Evolutionary conservation across 2,329 filamentous ascomycete genomes (phyloP).

Genomic region (Cladophialophora exuberans): DNA sequence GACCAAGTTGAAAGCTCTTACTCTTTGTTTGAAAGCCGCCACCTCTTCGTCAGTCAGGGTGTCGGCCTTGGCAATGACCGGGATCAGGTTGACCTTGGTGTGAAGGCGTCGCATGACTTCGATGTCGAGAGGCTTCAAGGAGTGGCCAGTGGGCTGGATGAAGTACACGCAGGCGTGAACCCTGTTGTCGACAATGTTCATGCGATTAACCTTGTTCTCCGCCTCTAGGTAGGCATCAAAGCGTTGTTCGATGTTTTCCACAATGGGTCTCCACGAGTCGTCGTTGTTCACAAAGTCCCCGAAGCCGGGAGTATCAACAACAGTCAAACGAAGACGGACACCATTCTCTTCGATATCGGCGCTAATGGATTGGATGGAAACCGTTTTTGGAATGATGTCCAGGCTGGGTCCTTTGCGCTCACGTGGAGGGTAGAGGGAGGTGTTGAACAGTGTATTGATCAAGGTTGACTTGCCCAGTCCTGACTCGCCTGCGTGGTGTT

Average conservation of each 20-base stretch:
- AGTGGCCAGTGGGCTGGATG: slow-evolving; percentile 98
- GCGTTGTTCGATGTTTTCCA: slow-evolving; percentile 99
- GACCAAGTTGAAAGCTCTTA: slow-evolving; percentile 55
- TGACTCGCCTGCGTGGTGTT: slow-evolving; percentile 76
- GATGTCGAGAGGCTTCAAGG: slow-evolving; percentile 96
- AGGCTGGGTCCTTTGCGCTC: slow-evolving; percentile 97
- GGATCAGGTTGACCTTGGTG: slow-evolving; percentile 99
- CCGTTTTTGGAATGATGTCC: slow-evolving; percentile 98
- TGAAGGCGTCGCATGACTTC: slow-evolving; percentile 99
- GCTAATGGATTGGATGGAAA: slow-evolving; percentile 91
- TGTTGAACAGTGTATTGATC: slow-evolving; percentile 99
- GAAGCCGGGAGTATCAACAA: slow-evolving; percentile 97
- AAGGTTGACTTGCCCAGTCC: slow-evolving; percentile 98
- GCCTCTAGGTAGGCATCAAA: slow-evolving; percentile 98
- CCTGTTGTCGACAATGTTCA: slow-evolving; percentile 99
- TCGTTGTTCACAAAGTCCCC: slow-evolving; percentile 99
- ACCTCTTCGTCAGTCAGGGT: slow-evolving; percentile 98
- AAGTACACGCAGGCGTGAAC: slow-evolving; percentile 99
- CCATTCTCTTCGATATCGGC: slow-evolving; percentile 98
- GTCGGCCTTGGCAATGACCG: slow-evolving; percentile 98
- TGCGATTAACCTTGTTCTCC: slow-evolving; percentile 99
- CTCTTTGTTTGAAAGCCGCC: slow-evolving; percentile 89
- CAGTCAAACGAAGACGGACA: slow-evolving; percentile 91
- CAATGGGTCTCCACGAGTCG: slow-evolving; percentile 97
- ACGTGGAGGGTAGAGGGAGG: slow-evolving; percentile 96